These are phyloP conservation scores for Xylaria nigripes DNA, from an alignment of 495 filamentous ascomycete genomes.

Conservation along the genomic window DNA sequence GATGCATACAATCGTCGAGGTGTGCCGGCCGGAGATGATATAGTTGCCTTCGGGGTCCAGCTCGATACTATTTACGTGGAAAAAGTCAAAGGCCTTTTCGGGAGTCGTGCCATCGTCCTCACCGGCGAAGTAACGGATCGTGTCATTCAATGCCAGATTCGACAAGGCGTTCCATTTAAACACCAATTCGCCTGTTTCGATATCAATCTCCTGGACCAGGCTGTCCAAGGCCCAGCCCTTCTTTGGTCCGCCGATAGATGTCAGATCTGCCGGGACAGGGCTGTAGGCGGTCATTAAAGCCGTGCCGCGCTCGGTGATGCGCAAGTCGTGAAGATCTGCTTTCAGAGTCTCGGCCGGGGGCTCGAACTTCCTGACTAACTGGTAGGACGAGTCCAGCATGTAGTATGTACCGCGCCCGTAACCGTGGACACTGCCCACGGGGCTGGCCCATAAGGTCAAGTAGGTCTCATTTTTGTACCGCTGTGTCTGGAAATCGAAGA, in stretches of 20 bases:
- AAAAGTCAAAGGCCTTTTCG: constrained; percentile 24
- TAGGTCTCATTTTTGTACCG: constrained; percentile 11
- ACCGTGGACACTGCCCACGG: constrained; percentile 6
- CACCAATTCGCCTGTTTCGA: constrained; percentile 34
- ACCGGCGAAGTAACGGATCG: constrained; percentile 1
- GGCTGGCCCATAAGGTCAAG: constrained; percentile 17
- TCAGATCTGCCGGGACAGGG: constrained; percentile 25
- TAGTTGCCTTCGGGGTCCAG: constrained; percentile 26
- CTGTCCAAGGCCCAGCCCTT: constrained; percentile 39
- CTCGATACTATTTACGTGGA: constrained; percentile 33
- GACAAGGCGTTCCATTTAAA: constrained; percentile 28
- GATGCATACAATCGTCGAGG: constrained; percentile 29
- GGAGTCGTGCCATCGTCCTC: constrained; percentile 12
- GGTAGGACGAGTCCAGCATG: constrained; percentile 19
- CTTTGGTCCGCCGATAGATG: constrained; percentile 24
- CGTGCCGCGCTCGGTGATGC: constrained; percentile 26
- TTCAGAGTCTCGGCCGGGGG: constrained; percentile 2
- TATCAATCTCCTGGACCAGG: constrained; percentile 40
- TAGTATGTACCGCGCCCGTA: constrained; percentile 13
- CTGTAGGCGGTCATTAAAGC: constrained; percentile 39
- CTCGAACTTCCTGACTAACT: constrained; percentile 10
- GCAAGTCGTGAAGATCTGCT: constrained; percentile 21
- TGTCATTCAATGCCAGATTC: constrained; percentile 8
- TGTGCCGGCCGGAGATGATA: constrained; percentile 36
- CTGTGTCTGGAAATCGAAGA: constrained; percentile 10